Evolutionary conservation across 805 yeast genomes (phyloP), one percentile per base, ranked within the genome.

Genomic region (Suhomyces xylopsoci): DNA sequence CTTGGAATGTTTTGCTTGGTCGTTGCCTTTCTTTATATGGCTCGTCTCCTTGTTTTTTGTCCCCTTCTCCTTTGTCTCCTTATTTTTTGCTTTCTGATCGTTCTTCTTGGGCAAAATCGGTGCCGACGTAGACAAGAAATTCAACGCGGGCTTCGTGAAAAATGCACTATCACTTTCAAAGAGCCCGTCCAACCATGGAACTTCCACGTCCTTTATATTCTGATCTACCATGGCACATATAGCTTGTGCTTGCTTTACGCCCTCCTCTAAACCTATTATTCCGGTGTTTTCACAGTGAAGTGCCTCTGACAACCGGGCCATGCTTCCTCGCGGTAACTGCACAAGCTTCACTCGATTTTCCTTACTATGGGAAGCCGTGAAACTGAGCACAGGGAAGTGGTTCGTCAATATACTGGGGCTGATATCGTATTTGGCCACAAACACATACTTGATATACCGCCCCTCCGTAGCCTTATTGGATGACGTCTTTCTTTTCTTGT

Each of bases 401-500:
- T 80, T 77, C 5, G 80, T 69, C 41, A 87, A 59, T 1, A 87
- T 67, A 1, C 68, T 56, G 1, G 88, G 83, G 10, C 67, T 64
- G 3, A 79, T 74, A 53, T 84, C 88, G n/a, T 70, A 65, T 56
- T 80, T 83, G 57, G 88, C 82, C 15, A 84, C 87, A 66, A 86
- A 83, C 4, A 87, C 75, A 54, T 74, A 76, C 47, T 64, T 66
- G 12, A 74, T 58, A 41, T 60, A 60, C 24, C 40, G 14, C 25
- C 26, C 26, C 15, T 38, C 42, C 9, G 24, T 9, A 12, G n/a
- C 14, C 24, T 10, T 38, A 10, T 38, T 19, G 24, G 52, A 25
- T 47, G 10, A 48, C n/a, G 17, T 43, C 22, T 34, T 42, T 30
- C 20, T 19, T 17, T 24, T 47, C 48, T 53, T 53, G 45, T 51